Evolutionary conservation across 495 filamentous ascomycete species (phyloP), one percentile per base, ranked within the genome.

Genomic region (Aspergillus conjunctus): DNA sequence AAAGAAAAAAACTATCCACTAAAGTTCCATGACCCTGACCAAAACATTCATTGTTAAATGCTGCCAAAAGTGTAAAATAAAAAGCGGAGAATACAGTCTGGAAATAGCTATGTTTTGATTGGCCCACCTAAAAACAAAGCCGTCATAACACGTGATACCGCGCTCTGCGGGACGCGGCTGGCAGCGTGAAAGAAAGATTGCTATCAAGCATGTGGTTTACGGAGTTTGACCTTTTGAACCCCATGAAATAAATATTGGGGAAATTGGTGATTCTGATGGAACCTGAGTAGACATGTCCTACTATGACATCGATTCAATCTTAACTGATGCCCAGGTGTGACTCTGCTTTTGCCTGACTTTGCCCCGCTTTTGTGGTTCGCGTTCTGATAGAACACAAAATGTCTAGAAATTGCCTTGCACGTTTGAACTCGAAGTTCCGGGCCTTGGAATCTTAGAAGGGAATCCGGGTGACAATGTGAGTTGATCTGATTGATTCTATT

Each of bases 291-390:
- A 58, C 22, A 87, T 83, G 77, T 89, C 89, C 39, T 98, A 98
- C 80, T 97, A 98, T 80, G 90, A 95, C 72, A 88, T 97, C 62
- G 91, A 96, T 70, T 86, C 91, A 30, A 96, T 98, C 61, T 79
- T 98, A 51, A 98, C 94, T 1, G 93, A 96, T 70, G 88, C 91
- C 31, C 91, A 95, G 80, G 91, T 90, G 80, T 49, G 64, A 64
- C 37, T 20, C 37, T 11, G 20, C 21, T 45, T 51, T 31, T 37
- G 7, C 4, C 17, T 55, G 21, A 43, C 17, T 21, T 2, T 31
- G 26, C 18, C 34, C 8, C 21, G n/a, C 20, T 7, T 37, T 14
- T 3, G 15, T 41, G 32, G 59, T 21, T 56, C 11, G 21, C 30
- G 14, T 49, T 20, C 22, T 21, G 17, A 44, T 58, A 59, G 11